A percentile compares a stretch with the other conserved stretches of the same genome.
phyloP scores from a whole-genome alignment of 106 monocot genomes.

The Dioscorea dumetorum region DNA sequence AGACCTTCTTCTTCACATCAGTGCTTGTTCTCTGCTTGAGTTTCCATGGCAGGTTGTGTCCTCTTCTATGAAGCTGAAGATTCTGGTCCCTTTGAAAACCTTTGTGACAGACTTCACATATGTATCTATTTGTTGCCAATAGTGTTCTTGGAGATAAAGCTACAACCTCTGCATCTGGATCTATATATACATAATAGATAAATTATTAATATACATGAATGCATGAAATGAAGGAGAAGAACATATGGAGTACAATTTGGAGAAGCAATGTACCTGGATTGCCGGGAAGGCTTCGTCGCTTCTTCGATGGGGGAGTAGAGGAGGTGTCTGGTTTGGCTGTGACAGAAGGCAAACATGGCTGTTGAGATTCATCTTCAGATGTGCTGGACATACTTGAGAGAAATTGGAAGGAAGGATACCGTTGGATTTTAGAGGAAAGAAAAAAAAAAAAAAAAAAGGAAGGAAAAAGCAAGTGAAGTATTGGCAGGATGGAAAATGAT shows the following conservation, averaged over 20 bases:
- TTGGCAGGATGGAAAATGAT: constrained; percentile 1
- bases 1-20: constrained; percentile 37
- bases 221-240: not conserved
- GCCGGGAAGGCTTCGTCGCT: constrained; percentile 22
- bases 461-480: not conserved
- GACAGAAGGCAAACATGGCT: no score
- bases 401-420: not conserved
- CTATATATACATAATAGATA: constrained; percentile 13
- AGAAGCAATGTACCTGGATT: constrained; percentile 17
- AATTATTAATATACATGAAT: no score
- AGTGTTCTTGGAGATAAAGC: constrained; percentile 38
- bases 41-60: constrained; percentile 59
- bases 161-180: constrained; percentile 52
- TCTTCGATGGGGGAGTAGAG: constrained; percentile 4
- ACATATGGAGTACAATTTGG: not conserved
- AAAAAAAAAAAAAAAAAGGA: no score
- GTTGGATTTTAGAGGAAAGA: not conserved
- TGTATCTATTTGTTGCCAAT: constrained; percentile 49
- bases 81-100: constrained; percentile 59
- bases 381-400: constrained; percentile 9
- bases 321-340: no score
- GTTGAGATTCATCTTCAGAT: constrained; percentile 6
- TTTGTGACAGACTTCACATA: constrained; percentile 63
- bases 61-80: constrained; percentile 46
- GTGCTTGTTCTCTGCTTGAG: constrained; percentile 30